phyloP scores from a whole-genome alignment of 2,329 filamentous ascomycete genomes.

The Cryoendolithus antarcticus region DNA sequence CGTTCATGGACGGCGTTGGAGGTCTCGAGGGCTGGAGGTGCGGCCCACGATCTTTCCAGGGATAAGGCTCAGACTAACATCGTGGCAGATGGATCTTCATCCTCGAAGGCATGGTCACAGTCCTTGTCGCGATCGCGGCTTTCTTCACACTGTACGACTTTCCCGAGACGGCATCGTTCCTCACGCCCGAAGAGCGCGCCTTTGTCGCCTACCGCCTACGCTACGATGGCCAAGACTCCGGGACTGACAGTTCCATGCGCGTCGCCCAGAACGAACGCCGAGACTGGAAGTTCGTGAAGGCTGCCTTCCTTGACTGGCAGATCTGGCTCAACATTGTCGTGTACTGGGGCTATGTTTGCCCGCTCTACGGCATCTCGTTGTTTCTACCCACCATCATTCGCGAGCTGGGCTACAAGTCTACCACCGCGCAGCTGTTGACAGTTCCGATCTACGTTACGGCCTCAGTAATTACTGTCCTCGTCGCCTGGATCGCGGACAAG shows the following conservation, averaged over 20 bases:
- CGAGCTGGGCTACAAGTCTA: slow-evolving; percentile 29
- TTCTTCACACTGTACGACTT: slow-evolving; percentile 46
- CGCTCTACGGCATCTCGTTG: slow-evolving; percentile 44
- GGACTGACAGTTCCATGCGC: slow-evolving; percentile 20
- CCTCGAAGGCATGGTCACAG: slow-evolving; percentile 14
- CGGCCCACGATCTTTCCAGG: slow-evolving; percentile 15
- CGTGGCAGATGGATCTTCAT: slow-evolving; percentile 26
- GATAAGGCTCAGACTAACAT: slow-evolving; percentile 13
- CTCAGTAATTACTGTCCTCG: slow-evolving; percentile 5
- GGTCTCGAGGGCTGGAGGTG: slow-evolving; percentile 3
- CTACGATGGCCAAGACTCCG: slow-evolving; percentile 8
- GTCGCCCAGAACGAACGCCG: too few relatives aligned
- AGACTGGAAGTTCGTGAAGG: slow-evolving; percentile 24
- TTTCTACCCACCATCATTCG: slow-evolving; percentile 43
- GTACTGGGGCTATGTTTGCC: slow-evolving; percentile 25
- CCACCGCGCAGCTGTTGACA: slow-evolving; percentile 30
- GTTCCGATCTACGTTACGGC: slow-evolving; percentile 28
- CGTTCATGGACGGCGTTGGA: slow-evolving; percentile 22
- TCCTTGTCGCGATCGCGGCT: slow-evolving; percentile 29
- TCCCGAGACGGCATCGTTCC: slow-evolving; percentile 43
- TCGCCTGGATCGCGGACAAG: slow-evolving; percentile 7
- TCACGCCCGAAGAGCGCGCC: slow-evolving; percentile 32
- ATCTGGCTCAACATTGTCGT: slow-evolving; percentile 28
- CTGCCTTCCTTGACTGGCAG: slow-evolving; percentile 34
- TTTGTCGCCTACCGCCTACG: slow-evolving; percentile 31